phyloP scores from a whole-genome alignment of 345 rosid genomes.

The Gossypium longicalyx region DNA sequence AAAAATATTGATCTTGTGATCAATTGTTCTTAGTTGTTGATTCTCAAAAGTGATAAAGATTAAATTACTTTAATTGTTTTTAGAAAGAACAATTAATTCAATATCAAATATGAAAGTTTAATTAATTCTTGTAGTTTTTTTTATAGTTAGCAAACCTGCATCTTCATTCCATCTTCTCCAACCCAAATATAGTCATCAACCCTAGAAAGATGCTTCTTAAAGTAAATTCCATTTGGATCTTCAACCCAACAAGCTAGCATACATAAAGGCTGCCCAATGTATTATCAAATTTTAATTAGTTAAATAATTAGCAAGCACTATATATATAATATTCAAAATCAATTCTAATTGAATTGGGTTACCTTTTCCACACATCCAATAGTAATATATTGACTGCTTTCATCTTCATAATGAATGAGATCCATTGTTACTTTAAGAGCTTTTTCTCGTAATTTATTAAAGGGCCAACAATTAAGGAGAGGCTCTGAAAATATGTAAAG shows the following conservation, averaged over 20 bases:
- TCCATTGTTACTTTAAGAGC: conserved; percentile 45
- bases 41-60: too few relatives aligned
- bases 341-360: neutral
- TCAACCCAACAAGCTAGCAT: conserved; percentile 74
- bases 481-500: conserved; percentile 50
- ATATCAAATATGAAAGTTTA: too few relatives aligned
- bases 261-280: conserved; percentile 22
- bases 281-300: too few relatives aligned
- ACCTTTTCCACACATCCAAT: conserved; percentile 63
- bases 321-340: too few relatives aligned
- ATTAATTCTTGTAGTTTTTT: neutral
- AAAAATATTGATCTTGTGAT: too few relatives aligned
- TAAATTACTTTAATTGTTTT: conserved; percentile 28
- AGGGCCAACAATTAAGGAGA: conserved; percentile 44
- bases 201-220: conserved; percentile 62
- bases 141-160: conserved; percentile 26
- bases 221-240: conserved; percentile 49
- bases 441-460: conserved; percentile 44
- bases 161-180: conserved; percentile 66
- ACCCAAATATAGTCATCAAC: conserved; percentile 60
- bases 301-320: too few relatives aligned
- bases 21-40: too few relatives aligned
- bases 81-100: too few relatives aligned
- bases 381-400: conserved; percentile 54
- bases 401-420: conserved; percentile 61